A percentile compares a stretch with the other conserved stretches of the same genome.
Conservation (phyloP, 441 rosid species). For the Francoa sonchifolia region DNA sequence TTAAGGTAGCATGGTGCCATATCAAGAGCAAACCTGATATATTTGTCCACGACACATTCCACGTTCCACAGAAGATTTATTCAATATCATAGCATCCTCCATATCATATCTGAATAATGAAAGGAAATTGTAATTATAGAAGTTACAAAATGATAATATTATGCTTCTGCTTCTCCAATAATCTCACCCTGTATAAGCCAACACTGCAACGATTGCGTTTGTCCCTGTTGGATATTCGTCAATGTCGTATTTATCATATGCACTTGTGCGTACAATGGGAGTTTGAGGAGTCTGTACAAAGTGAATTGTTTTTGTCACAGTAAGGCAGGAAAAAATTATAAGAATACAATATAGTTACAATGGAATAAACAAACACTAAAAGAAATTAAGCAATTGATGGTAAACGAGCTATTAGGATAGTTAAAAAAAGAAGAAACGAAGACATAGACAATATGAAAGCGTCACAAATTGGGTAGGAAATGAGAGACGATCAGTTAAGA, state of each 20-base stretch:
- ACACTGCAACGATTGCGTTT: constrained; percentile 96
- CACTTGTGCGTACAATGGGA: constrained; percentile 73
- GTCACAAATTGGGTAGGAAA: no score
- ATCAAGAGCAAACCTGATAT: constrained; percentile 56
- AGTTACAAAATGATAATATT: constrained; percentile 1
- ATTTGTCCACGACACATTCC: constrained; percentile 97
- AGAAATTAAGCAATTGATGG: no score
- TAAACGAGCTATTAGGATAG: no score
- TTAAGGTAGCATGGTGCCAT: not conserved
- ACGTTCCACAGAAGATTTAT: constrained; percentile 88
- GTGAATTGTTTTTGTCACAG: constrained; percentile 7
- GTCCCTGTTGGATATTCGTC: constrained; percentile 91
- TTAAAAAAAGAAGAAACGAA: not conserved
- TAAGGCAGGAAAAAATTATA: not conserved
- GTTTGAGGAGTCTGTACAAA: constrained; percentile 85
- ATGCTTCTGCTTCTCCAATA: constrained; percentile 6
- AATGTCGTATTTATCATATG: constrained; percentile 57
- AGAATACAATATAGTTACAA: not conserved
- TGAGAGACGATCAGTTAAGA: no score
- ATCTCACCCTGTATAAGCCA: constrained; percentile 84
- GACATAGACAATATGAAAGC: no score
- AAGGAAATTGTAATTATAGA: constrained; percentile 5
- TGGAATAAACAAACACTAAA: not conserved
- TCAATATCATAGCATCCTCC: constrained; percentile 99
- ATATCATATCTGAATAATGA: constrained; percentile 60